These are phyloP conservation scores for Saitozyma podzolica DNA, from an alignment of 768 basidiomycete genomes.

Conservation along the genomic window DNA sequence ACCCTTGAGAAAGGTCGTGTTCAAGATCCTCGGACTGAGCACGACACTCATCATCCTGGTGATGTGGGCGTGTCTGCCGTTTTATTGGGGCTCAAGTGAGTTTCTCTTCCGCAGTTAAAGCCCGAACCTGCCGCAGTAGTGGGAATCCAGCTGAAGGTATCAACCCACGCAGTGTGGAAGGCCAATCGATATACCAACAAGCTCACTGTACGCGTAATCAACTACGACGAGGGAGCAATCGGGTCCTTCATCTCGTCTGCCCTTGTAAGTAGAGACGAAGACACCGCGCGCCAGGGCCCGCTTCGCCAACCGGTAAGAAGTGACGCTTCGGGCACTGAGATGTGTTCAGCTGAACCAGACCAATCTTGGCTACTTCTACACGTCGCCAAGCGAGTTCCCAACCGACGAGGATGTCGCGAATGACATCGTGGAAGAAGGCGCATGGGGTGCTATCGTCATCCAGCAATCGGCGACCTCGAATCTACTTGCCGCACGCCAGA, in stretches of 20 bases:
- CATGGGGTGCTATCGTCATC: slow-evolving; percentile 58
- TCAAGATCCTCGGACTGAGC: slow-evolving; percentile 50
- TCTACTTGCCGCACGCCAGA: slow-evolving; percentile 52
- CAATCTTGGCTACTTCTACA: slow-evolving; percentile 40
- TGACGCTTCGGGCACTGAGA: not conserved
- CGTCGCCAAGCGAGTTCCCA: slow-evolving; percentile 33
- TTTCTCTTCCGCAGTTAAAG: not conserved
- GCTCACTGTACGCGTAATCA: slow-evolving; percentile 55
- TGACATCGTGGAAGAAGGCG: slow-evolving; percentile 53
- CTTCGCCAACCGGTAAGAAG: slow-evolving; percentile 6
- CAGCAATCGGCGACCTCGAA: slow-evolving; percentile 51
- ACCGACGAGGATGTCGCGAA: slow-evolving; percentile 48
- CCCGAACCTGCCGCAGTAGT: slow-evolving; percentile 10
- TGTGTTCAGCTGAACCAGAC: slow-evolving; percentile 7
- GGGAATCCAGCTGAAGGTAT: too few relatives aligned
- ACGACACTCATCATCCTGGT: slow-evolving; percentile 52
- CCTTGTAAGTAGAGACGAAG: slow-evolving; percentile 31
- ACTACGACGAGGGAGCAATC: slow-evolving; percentile 53
- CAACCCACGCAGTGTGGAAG: slow-evolving; percentile 35
- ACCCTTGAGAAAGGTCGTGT: slow-evolving; percentile 29
- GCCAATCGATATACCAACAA: slow-evolving; percentile 47
- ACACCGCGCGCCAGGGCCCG: not conserved
- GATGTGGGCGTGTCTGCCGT: slow-evolving; percentile 55
- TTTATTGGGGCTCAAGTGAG: slow-evolving; percentile 52
- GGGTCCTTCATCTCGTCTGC: slow-evolving; percentile 49